Percentiles rank a stretch among this genome's conserved stretches.
phyloP scores from a whole-genome alignment of 306 rosid genomes.

The Macrotyloma uniflorum region DNA sequence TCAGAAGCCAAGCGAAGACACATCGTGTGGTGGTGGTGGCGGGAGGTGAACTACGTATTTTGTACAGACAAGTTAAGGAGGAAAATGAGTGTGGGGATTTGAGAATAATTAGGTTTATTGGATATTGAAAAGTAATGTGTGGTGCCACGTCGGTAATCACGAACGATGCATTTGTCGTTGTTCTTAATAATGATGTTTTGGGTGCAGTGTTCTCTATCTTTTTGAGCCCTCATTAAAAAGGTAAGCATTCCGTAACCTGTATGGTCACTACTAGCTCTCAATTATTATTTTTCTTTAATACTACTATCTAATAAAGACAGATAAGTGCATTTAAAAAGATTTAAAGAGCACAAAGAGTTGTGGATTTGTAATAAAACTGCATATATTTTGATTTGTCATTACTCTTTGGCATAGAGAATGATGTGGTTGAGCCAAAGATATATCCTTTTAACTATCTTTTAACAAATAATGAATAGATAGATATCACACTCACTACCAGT shows the following conservation, averaged over 20 bases:
- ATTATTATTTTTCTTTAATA: background rate
- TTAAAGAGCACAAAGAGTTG: background rate
- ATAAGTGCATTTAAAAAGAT: background rate
- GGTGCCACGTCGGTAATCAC: constrained; percentile 34
- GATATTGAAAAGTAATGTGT: background rate
- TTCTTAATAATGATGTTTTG: background rate
- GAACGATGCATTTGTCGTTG: background rate
- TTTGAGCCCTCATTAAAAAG: background rate
- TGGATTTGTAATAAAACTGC: background rate
- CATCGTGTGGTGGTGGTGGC: background rate
- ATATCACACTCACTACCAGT: background rate
- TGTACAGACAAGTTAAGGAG: constrained; percentile 20
- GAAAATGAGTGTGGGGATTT: constrained; percentile 8
- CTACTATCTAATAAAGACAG: background rate
- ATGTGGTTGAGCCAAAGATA: background rate
- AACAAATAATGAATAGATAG: background rate
- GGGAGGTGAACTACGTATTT: constrained; percentile 14
- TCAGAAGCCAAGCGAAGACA: background rate
- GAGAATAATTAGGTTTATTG: background rate
- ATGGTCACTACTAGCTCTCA: constrained; percentile 31
- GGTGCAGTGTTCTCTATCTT: background rate
- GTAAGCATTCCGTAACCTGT: background rate
- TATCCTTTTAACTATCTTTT: background rate
- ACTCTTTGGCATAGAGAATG: background rate
- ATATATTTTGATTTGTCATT: background rate